Conservation (phyloP, 495 filamentous ascomycete genomes). For the Chlorociboria aeruginascens region DNA sequence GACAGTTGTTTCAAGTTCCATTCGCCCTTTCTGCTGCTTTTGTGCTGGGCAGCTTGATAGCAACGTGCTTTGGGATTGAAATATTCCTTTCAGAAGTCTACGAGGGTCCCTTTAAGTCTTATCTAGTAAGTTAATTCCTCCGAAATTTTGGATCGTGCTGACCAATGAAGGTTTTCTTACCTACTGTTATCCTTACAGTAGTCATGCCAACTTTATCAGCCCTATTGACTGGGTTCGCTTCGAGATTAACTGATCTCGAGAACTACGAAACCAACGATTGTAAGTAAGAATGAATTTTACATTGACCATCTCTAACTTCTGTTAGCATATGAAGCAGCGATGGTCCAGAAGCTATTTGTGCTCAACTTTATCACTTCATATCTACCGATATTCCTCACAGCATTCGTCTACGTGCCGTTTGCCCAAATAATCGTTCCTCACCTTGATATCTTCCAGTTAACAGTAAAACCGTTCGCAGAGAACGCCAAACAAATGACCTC, state of each 20-base stretch:
- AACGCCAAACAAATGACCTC: conserved; percentile 52
- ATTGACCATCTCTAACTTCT: conserved; percentile 4
- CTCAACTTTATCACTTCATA: conserved; percentile 98
- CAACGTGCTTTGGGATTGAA: conserved; percentile 84
- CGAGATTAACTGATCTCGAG: conserved; percentile 70
- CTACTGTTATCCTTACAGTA: conserved; percentile 73
- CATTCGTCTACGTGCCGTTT: conserved; percentile 95
- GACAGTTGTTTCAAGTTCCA: conserved; percentile 78
- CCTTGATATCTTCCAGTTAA: conserved; percentile 73
- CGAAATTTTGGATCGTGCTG: conserved; percentile 16
- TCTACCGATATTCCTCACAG: conserved; percentile 80
- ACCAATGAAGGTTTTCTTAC: conserved; percentile 62
- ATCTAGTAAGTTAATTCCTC: conserved; percentile 45
- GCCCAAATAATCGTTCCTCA: conserved; percentile 78
- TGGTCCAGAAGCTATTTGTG: conserved; percentile 86
- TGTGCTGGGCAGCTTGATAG: conserved; percentile 70
- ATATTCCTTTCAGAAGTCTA: conserved; percentile 95
- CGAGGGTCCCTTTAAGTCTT: conserved; percentile 73
- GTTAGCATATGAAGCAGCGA: conserved; percentile 52
- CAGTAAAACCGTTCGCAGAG: conserved; percentile 61
- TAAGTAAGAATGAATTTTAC: conserved; percentile 13
- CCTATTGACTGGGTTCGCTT: conserved; percentile 66
- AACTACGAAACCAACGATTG: conserved; percentile 81
- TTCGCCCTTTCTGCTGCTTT: conserved; percentile 65
- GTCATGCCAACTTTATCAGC: conserved; percentile 67